phyloP scores from a whole-genome alignment of 345 rosid genomes.

The Dovyalis caffra region DNA sequence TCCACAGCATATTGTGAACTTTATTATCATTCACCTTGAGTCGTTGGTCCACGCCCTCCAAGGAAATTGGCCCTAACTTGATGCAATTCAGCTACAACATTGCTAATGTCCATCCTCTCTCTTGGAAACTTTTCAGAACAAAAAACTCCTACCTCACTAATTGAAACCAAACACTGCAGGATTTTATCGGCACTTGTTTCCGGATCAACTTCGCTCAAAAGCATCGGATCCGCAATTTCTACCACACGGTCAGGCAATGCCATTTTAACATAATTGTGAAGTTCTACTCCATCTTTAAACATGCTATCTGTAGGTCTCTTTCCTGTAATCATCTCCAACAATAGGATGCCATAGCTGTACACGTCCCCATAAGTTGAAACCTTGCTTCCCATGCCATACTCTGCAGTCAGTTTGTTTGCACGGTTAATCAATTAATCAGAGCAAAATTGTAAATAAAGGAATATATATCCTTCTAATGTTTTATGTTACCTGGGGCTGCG shows the following conservation, averaged over 20 bases:
- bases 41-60: neutral
- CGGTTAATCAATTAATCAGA: neutral
- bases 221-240: neutral
- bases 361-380: conserved; percentile 22
- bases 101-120: neutral
- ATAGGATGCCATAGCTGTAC: too few relatives aligned
- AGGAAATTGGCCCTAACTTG: neutral
- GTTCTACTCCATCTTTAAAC: too few relatives aligned
- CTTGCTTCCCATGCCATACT: conserved; percentile 9
- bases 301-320: too few relatives aligned
- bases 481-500: conserved; percentile 13
- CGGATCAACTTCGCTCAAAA: neutral
- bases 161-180: too few relatives aligned
- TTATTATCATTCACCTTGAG: too few relatives aligned
- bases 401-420: too few relatives aligned
- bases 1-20: too few relatives aligned
- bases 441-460: neutral
- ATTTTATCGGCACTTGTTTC: neutral
- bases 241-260: neutral
- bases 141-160: too few relatives aligned
- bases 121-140: too few relatives aligned
- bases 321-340: too few relatives aligned
- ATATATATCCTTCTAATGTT: neutral
- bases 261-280: too few relatives aligned
- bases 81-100: neutral